Base-by-base conservation (phyloP, 1,284 basidiomycete species). In the Melanopsichium pennsylvanicum region DNA sequence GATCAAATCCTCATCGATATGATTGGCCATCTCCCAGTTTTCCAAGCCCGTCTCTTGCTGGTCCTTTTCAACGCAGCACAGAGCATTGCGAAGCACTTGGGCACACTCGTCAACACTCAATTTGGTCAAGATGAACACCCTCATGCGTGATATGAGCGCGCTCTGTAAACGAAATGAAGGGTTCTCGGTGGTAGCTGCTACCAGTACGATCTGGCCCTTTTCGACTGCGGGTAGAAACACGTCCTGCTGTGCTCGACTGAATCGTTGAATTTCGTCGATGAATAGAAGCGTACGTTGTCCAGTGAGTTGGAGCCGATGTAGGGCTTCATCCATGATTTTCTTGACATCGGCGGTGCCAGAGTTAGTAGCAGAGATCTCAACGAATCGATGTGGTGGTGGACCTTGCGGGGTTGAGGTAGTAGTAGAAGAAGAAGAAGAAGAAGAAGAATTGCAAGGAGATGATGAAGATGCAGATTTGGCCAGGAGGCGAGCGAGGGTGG, bases 121-220 rank as follows among this genome's bases (percentile, higher is more conserved):
- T 51, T 77, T 80, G 31, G 59, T 58, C 7, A 80, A 68, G 8
- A 80, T 74, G 26, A 80, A 80, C 12, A 84, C 81, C n/a, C 90
- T 86, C 81, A 91, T 91, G 38, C 91, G 87, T 72, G 89, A 91
- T 32, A 93, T 82, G 31, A 93, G 83, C 4, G 91, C 78, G 35
- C 90, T 29, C 86, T 86, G 43, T 87, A 78, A 38, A 3, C 74
- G 91, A 83, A 94, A 95, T 1, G 90, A 92, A 0, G 92, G 92
- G 74, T 95, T 95, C 81, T 95, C 92, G 0, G 92, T 95, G 3
- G 92, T 95, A 1, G 92, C 92, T 15, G 91, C 91, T 60, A 95
- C 87, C 29, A 94, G 83, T 85, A 75, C 62, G 25, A 69, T 50
- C 49, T 68, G 54, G 5, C 78, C 62, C 41, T 52, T 55, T 18